Evolutionary conservation across 352 stramenopile species (phyloP).

Genomic region (Globisporangium cylindrosporum): DNA sequence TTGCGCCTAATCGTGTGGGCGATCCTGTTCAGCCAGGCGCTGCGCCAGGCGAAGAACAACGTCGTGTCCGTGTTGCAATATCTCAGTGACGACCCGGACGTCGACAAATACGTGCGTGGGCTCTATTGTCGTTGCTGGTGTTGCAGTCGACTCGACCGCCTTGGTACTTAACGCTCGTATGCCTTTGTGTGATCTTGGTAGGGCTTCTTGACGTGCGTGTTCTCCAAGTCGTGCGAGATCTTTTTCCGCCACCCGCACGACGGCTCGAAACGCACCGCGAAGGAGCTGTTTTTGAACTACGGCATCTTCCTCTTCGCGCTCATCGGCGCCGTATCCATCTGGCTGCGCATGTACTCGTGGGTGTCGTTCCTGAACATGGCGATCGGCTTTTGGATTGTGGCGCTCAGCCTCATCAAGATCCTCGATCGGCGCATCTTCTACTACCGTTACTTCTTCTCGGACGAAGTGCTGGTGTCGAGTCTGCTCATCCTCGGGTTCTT

Average conservation of each 20-base stretch:
- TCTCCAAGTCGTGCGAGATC: conserved; percentile 75
- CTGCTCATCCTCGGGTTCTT: conserved; percentile 84
- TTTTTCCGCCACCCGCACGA: conserved; percentile 73
- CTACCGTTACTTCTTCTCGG: conserved; percentile 87
- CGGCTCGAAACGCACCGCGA: conserved; percentile 56
- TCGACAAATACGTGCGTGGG: conserved; percentile 59
- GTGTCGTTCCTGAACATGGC: conserved; percentile 72
- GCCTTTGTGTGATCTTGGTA: conserved; percentile 15
- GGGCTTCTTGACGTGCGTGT: conserved; percentile 77
- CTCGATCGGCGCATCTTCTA: conserved; percentile 85
- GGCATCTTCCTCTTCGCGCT: conserved; percentile 85
- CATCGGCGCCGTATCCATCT: conserved; percentile 81
- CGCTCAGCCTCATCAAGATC: conserved; percentile 73
- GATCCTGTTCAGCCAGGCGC: conserved; percentile 82
- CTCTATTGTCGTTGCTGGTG: neutral
- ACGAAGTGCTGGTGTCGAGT: conserved; percentile 81
- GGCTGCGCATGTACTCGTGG: conserved; percentile 83
- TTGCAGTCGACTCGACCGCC: neutral
- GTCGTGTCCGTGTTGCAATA: conserved; percentile 79
- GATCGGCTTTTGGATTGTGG: conserved; percentile 64
- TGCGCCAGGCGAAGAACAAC: conserved; percentile 85
- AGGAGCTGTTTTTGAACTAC: conserved; percentile 87
- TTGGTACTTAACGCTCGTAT: neutral
- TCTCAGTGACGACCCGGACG: conserved; percentile 77
- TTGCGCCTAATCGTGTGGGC: conserved; percentile 84